Percentiles rank a stretch among this genome's conserved stretches.
These are phyloP conservation scores for Dryadomyces quercus-mongolicae DNA, from an alignment of 2,329 filamentous ascomycete genomes.

Conservation along the genomic window DNA sequence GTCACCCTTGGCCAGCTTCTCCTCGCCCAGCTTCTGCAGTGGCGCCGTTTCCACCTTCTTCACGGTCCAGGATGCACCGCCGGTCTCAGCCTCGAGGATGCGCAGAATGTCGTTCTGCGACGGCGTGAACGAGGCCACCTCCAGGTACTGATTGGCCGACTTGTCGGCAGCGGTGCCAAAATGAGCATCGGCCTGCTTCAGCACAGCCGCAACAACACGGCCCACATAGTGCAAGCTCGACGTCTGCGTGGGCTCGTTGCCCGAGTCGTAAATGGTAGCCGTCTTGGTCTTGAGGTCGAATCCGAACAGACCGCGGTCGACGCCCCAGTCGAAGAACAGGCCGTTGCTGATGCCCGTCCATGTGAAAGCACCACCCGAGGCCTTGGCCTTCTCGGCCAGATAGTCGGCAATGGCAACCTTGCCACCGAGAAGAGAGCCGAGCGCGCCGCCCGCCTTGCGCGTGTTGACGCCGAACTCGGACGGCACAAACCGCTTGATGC, in stretches of 20 bases:
- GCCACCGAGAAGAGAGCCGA: constrained; percentile 21
- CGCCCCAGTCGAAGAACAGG: constrained; percentile 26
- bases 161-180: constrained; percentile 14
- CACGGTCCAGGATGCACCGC: constrained; percentile 32
- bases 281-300: constrained; percentile 32
- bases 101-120: constrained; percentile 45
- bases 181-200: constrained; percentile 12
- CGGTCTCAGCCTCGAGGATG: constrained; percentile 36
- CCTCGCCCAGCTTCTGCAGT: constrained; percentile 24
- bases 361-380: constrained; percentile 10
- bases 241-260: constrained; percentile 14
- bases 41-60: constrained; percentile 22
- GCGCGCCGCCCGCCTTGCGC: constrained; percentile 7
- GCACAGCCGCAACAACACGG: constrained; percentile 15
- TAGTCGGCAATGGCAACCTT: constrained; percentile 27
- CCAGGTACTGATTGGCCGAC: constrained; percentile 35
- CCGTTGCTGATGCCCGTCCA: constrained; percentile 19
- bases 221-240: constrained; percentile 17
- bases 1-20: constrained; percentile 28
- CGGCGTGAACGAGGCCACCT: constrained; percentile 42
- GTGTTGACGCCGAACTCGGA: constrained; percentile 18
- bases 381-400: constrained; percentile 7
- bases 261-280: constrained; percentile 17
- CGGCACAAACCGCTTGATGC: constrained; percentile 16
- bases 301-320: constrained; percentile 36